Base-by-base conservation (phyloP, 1,284 basidiomycete genomes). In the Mrakiaceae sp. region DNA sequence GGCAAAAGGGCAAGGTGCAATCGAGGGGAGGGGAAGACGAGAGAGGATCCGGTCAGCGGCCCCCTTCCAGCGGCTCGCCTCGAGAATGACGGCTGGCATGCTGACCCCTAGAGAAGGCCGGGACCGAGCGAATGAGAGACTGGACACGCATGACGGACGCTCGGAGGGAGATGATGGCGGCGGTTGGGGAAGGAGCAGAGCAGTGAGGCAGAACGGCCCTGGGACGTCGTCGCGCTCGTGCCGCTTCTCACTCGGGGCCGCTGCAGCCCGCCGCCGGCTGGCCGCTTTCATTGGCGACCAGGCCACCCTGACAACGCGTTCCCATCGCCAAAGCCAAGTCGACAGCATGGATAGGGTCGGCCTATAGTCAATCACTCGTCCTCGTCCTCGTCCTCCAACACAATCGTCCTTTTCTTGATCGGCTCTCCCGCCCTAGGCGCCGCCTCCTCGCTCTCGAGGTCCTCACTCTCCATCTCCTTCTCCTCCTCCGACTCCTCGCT, bases 401-500 rank as follows among this genome's bases (percentile, higher is more conserved):
- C 48, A 16, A 61, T 53, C 81, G 79, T 65, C 78, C 55, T 79
- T 68, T 83, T 82, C 73, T 83, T 83, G 67, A 84, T 79, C 44
- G 27, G 27, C 27, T 79, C 70, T 2, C 80, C 78, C 6, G 75
- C 72, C 6, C 77, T 78, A 5, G 78, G 76, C 64, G 81, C 81
- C 63, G 79, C 81, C 69, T 82, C 79, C 55, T 82, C 81, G 43
- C 83, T 82, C 46, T 87, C 86, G 69, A 87, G 85, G 44, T 68
- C 67, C 68, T 87, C 84, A 68, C 86, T 87, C 72, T 88, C 87
- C 3, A 87, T 74, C 78, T n/a, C 77, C 64, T n/a, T 60, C 66
- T 47, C 62, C 72, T 70, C 44, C 70, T 71, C 54, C 68, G 55
- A 64, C 57, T 64, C 58, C 49, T 64, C 57, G 27, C 44, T 50